phyloP scores from a whole-genome alignment of 2,329 filamentous ascomycete species.

The Colletotrichum plurivorum region DNA sequence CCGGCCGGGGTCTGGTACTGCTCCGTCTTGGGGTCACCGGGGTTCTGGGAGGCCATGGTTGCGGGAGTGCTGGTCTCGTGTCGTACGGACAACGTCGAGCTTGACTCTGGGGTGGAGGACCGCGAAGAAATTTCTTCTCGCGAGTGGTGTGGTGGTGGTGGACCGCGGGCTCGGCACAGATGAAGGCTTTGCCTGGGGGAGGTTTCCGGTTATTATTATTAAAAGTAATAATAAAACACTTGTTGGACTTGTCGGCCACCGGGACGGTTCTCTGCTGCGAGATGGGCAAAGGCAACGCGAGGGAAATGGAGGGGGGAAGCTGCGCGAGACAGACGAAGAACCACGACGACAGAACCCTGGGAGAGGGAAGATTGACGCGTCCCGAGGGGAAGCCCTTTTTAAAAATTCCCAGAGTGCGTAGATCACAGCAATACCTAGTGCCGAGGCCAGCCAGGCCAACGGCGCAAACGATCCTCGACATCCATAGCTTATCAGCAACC shows the following conservation, averaged over 20 bases:
- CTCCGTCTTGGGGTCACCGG: slow-evolving; percentile 30
- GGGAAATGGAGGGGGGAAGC: slow-evolving; percentile 17
- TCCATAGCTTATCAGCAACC: slow-evolving; percentile 41
- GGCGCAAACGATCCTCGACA: slow-evolving; percentile 26
- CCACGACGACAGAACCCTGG: background rate
- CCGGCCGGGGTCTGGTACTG: slow-evolving; percentile 24
- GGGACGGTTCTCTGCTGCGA: slow-evolving; percentile 2
- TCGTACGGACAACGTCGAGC: slow-evolving; percentile 1
- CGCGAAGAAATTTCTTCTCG: slow-evolving; percentile 9
- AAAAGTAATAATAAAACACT: background rate
- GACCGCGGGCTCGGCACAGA: slow-evolving; percentile 22
- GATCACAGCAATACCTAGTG: slow-evolving; percentile 37
- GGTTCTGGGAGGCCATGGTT: slow-evolving; percentile 36
- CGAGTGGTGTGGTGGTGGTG: slow-evolving; percentile 9
- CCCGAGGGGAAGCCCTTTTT: slow-evolving; percentile 37
- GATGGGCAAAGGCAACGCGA: slow-evolving; percentile 9
- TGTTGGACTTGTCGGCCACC: background rate
- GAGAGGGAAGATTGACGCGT: background rate
- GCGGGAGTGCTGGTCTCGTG: background rate
- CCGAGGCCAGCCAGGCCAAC: slow-evolving; percentile 36
- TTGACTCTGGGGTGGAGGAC: background rate
- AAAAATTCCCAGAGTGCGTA: slow-evolving; percentile 32
- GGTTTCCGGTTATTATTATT: background rate
- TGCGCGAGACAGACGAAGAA: slow-evolving; percentile 35
- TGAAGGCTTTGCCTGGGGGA: slow-evolving; percentile 22